Evolutionary conservation across 352 stramenopile genomes (phyloP), one percentile per base, ranked within the genome.

Genomic region (Globisporangium recalcitrans): DNA sequence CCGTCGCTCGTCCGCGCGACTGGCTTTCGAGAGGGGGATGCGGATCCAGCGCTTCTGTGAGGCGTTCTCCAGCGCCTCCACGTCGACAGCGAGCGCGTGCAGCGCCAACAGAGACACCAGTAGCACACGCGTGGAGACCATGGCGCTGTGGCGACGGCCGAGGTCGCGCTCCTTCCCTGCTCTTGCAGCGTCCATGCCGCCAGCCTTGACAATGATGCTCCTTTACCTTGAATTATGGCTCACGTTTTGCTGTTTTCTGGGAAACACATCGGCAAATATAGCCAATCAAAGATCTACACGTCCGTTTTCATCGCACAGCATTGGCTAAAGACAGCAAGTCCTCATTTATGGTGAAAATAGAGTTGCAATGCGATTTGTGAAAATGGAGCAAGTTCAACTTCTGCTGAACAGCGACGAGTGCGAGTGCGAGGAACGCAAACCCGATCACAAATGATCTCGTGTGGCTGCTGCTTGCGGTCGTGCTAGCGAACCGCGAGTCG

Each of bases 1-100:
- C n/a, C 53, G 53, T 21, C 36, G 51, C 19, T 54, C 38, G 22
- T 54, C 38, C 19, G 19, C 38, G 38, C 42, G 60, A 29, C 32
- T 54, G 52, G 26, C 29, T n/a, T 52, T 60, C 38, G 51, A 60
- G 42, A 77, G 52, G 2, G 71, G 67, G 16, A 75, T 69, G 47
- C 69, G 67, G 21, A 77, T 53, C 58, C 58, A 64, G 19, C 22
- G 26, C 40, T 62, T 40, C 42, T 16, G 27, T 13, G 19, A n/a
- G 3, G 3, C 13, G 26, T 13, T 10, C 14, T 9, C 3, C 27
- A 24, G 24, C 27, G 44, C 42, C 27, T 31, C 16, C 14, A 16
- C 19, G 24, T 52, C 21, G 14, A 14, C 42, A 32, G 55, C 27
- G 19, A 61, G 55, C n/a, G 13, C 44, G 1, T 55, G 42, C 9